Percentiles rank a stretch among this genome's conserved stretches.
Conservation (phyloP, 164 flowering plant species). For the Vitis amurensis region DNA sequence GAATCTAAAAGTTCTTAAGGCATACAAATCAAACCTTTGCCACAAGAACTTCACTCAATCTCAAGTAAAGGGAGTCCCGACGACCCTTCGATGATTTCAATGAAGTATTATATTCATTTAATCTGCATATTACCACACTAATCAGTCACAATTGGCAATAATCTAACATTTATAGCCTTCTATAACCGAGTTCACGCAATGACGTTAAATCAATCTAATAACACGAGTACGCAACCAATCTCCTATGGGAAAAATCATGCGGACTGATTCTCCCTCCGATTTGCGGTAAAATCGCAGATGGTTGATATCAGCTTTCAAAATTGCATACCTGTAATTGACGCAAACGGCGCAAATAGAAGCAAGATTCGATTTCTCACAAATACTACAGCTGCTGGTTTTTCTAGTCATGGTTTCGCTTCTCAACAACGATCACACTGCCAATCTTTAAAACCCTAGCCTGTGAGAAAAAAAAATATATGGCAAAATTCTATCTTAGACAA, state of each 20-base stretch:
- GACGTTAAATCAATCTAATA: too few species aligned
- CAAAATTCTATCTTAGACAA: not conserved
- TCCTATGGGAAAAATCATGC: too few species aligned
- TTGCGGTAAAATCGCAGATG: too few species aligned
- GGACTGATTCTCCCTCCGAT: too few species aligned
- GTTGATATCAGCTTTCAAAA: not conserved
- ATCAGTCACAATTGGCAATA: not conserved
- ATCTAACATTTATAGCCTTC: not conserved
- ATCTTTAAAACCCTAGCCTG: not conserved
- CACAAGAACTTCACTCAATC: conserved; percentile 62
- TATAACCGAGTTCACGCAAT: too few species aligned
- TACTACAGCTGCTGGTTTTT: conserved; percentile 47
- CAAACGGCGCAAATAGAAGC: conserved; percentile 71
- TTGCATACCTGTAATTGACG: conserved; percentile 66
- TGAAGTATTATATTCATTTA: conserved; percentile 55
- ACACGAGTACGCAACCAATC: not conserved
- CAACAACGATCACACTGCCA: conserved; percentile 7
- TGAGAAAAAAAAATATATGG: not conserved
- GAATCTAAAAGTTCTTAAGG: not conserved
- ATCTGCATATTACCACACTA: conserved; percentile 38
- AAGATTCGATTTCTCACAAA: conserved; percentile 67
- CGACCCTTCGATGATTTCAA: conserved; percentile 60
- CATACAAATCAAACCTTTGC: conserved; percentile 59
- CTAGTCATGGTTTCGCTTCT: conserved; percentile 33
- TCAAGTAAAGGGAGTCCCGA: conserved; percentile 57